Conservation (phyloP, 1,284 basidiomycete species). For the Limonomyces culmigenus region DNA sequence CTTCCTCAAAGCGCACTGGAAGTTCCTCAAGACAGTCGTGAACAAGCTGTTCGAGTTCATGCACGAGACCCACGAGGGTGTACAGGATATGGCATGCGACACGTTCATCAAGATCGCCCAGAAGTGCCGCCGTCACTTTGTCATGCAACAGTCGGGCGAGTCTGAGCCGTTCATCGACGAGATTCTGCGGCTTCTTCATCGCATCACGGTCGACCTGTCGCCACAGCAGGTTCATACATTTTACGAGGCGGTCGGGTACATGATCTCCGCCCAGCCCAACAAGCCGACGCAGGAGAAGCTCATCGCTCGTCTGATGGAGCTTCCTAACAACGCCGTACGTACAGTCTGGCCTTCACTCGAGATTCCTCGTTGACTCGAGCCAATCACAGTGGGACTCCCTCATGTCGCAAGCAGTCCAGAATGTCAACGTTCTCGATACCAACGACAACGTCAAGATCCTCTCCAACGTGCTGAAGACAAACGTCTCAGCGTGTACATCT, state of each 20-base stretch:
- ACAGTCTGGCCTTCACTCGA: too few species aligned
- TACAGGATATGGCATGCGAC: conserved; percentile 99
- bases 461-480: conserved; percentile 95
- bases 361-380: conserved; percentile 2
- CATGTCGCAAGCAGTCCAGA: conserved; percentile 92
- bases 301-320: conserved; percentile 90
- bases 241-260: conserved; percentile 97
- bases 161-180: conserved; percentile 98
- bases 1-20: conserved; percentile 99
- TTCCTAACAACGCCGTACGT: conserved; percentile 88
- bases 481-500: conserved; percentile 94
- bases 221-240: conserved; percentile 95
- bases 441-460: conserved; percentile 95
- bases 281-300: conserved; percentile 93
- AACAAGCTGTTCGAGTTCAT: conserved; percentile 99
- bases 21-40: conserved; percentile 99
- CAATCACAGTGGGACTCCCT: conserved; percentile 79
- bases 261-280: conserved; percentile 98
- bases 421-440: conserved; percentile 83
- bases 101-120: conserved; percentile 99
- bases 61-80: conserved; percentile 99
- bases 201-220: conserved; percentile 90
- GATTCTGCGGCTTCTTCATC: conserved; percentile 81
- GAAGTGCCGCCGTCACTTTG: conserved; percentile 95
- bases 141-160: conserved; percentile 97